Evolutionary conservation across 2,329 filamentous ascomycete species (phyloP).

Genomic region (Fusarium udum): DNA sequence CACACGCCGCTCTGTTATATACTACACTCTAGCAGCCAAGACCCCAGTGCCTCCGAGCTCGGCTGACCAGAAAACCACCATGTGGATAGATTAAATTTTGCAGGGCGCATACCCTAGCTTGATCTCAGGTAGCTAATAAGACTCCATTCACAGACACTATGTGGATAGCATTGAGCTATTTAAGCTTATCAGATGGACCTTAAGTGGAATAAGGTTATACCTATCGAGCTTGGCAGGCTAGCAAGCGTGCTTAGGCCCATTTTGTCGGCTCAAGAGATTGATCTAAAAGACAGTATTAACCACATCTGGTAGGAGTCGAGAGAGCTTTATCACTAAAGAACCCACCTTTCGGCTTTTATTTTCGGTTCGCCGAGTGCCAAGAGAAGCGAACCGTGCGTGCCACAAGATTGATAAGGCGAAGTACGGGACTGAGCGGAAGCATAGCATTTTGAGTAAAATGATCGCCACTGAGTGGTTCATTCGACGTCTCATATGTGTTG

Average conservation of each 20-base stretch:
- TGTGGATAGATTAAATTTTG: no score
- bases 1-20: background rate
- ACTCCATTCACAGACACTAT: background rate
- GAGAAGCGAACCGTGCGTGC: background rate
- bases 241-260: background rate
- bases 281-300: background rate
- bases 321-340: background rate
- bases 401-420: background rate
- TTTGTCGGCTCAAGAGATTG: background rate
- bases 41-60: background rate
- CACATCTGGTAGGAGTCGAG: background rate
- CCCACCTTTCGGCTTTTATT: background rate
- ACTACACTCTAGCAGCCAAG: background rate
- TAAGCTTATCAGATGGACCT: background rate
- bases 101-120: no score
- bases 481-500: fast-evolving
- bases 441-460: fast-evolving
- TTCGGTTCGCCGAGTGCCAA: background rate
- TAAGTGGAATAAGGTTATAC: background rate
- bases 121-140: no score
- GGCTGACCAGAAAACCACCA: background rate
- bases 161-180: background rate
- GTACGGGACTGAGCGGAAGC: background rate
- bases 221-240: background rate
- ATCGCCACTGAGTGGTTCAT: background rate